A percentile compares a stretch with the other conserved stretches of the same genome.
These are phyloP conservation scores for Plasmodium relictum DNA, from an alignment of 169 alveolate species.

Conservation along the genomic window DNA sequence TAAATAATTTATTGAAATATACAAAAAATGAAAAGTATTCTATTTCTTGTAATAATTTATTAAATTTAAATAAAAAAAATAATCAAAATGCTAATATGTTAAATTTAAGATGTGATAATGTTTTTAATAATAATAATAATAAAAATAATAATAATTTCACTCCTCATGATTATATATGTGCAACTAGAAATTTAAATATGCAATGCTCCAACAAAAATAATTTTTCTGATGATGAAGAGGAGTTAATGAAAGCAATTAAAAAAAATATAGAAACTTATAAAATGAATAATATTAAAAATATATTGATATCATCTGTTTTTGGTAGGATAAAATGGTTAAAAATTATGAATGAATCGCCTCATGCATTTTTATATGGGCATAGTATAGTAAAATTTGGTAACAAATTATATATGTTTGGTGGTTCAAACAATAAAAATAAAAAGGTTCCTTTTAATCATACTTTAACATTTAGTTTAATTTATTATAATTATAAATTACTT, in stretches of 20 bases:
- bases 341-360: conserved; percentile 77
- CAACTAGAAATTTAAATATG: conserved; percentile 33
- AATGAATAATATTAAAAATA: conserved; percentile 70
- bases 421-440: conserved; percentile 85
- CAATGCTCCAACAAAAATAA: conserved; percentile 17
- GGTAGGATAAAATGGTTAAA: conserved; percentile 76
- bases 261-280: conserved; percentile 70
- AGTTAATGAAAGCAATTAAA: conserved; percentile 64
- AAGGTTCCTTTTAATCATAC: conserved; percentile 86
- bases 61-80: conserved; percentile 22
- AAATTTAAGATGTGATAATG: conserved; percentile 22
- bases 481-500: conserved; percentile 87
- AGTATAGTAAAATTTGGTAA: conserved; percentile 88
- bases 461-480: conserved; percentile 86
- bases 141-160: neutral
- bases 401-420: conserved; percentile 91
- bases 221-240: conserved; percentile 61
- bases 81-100: neutral
- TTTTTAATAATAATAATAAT: conserved; percentile 3
- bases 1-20: conserved; percentile 37
- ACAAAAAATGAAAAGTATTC: conserved; percentile 50
- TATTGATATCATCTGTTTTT: conserved; percentile 68
- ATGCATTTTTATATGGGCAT: conserved; percentile 84
- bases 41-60: conserved; percentile 23
- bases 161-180: conserved; percentile 24